phyloP scores from a whole-genome alignment of 2,329 filamentous ascomycete genomes.

The Aspergillus fijiensis region DNA sequence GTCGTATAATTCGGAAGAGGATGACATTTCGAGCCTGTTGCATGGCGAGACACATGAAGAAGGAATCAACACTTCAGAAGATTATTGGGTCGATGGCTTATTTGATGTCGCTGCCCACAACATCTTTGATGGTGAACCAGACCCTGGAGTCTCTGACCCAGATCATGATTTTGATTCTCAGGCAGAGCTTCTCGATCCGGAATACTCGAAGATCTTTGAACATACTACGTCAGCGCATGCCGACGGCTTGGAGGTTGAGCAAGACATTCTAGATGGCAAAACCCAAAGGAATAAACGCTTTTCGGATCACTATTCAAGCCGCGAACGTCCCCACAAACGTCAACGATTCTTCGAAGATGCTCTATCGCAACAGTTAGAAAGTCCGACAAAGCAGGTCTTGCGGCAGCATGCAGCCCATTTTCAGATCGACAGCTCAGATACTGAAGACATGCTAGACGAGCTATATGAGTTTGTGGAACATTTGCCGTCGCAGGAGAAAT shows the following conservation, averaged over 20 bases:
- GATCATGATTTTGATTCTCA: background rate
- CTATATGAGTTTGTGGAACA: conserved; percentile 1
- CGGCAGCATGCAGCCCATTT: background rate
- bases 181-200: background rate
- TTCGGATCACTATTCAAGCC: background rate
- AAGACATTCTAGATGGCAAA: background rate
- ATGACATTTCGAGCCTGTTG: conserved; percentile 31
- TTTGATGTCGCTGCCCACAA: conserved; percentile 24
- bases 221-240: background rate
- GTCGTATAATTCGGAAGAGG: conserved; percentile 46
- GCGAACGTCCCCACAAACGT: conserved; percentile 13
- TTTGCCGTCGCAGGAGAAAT: conserved; percentile 22
- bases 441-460: background rate
- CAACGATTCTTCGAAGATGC: background rate
- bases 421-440: conserved; percentile 8
- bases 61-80: conserved; percentile 9
- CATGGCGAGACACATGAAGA: conserved; percentile 20
- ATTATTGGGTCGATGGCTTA: conserved; percentile 25
- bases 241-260: background rate
- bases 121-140: background rate
- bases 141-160: background rate
- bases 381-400: background rate
- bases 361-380: background rate
- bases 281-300: background rate
- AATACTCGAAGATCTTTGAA: background rate